A percentile compares a stretch with the other conserved stretches of the same genome.
Evolutionary conservation across 2,329 filamentous ascomycete genomes (phyloP).

Genomic region (Alternaria incomplexa): DNA sequence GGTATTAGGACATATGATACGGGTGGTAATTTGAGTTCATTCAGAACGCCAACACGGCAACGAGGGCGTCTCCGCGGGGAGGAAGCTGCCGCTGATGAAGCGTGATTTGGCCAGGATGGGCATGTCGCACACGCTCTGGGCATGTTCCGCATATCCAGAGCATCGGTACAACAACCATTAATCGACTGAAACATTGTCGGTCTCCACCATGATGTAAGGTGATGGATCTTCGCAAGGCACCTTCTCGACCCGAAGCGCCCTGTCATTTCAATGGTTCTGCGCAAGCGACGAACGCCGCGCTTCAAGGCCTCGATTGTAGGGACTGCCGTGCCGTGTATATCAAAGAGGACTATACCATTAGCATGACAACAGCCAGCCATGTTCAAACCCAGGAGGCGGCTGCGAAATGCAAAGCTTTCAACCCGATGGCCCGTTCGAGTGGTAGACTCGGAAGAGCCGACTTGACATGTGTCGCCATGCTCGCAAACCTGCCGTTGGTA

Average conservation of each 20-base stretch:
- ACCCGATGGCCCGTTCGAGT: background rate
- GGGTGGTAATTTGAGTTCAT: background rate
- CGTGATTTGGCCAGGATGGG: background rate
- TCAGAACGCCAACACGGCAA: background rate
- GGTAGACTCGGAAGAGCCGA: background rate
- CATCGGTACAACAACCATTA: background rate
- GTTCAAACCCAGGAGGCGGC: background rate
- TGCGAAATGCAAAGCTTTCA: background rate
- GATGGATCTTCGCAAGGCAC: background rate
- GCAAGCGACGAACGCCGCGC: background rate
- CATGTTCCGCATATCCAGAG: background rate
- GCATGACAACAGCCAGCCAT: background rate
- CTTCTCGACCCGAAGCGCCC: background rate
- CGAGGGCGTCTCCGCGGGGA: background rate
- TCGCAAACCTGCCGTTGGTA: background rate
- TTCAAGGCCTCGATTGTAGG: background rate
- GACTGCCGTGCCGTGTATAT: background rate
- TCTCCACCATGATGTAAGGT: constrained; percentile 1
- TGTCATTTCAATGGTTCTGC: background rate
- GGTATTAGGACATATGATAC: background rate
- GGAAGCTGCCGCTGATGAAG: background rate
- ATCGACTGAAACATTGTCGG: background rate
- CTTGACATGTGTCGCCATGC: background rate
- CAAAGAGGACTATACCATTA: background rate
- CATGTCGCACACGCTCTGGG: background rate